Base-by-base conservation (phyloP, 176 grass and related monocot genomes). In the Triticum turgidum region DNA sequence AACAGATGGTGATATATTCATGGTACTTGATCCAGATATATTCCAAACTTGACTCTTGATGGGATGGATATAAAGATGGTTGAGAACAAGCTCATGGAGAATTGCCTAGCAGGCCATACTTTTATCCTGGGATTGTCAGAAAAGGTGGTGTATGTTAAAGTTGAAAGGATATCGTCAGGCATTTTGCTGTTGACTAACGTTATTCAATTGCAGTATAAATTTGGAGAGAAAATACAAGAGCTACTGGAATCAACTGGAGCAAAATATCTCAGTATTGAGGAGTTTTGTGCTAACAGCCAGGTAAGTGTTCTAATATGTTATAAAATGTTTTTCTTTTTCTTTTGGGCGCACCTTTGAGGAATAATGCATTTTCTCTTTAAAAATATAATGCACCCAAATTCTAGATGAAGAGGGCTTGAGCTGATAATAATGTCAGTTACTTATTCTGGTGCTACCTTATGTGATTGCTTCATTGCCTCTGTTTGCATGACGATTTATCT, bases 231-330 rank as follows among this genome's bases (percentile, higher is more conserved):
- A 76, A 83, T 98, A 54, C 86, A 72, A 79, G 88, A 87, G 11
- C 75, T 98, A 84, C 68, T 98, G 34, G 88, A 94, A 80, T 63
- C 75, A 61, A 29, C 85, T 84, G 93, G 93, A 91, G 93, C 93
- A 83, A 98, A 91, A 86, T 91, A 85, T 88, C 22, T 92, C 24
- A 87, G 76, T 24, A 80, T 90, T 18, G 88, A 94, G 13, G 88
- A 96, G 73, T 94, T 92, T 82, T 98, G 88, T 88, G 90, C 86
- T 65, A 92, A 92, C 82, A 96, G 93, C 69, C 90, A 98, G 96
- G 96, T 96, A 86, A 49, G 47, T 85, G 54, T 14, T 75, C 17
- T 30, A 78, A 42, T 45, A 34, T 59, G 58, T 83, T 83, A 52
- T 78, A 32, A 14, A 45, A 41, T 35, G 17, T 11, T 80, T 18